Evolutionary conservation across 352 stramenopile genomes (phyloP).

Genomic region (Globisporangium uncinulatum): DNA sequence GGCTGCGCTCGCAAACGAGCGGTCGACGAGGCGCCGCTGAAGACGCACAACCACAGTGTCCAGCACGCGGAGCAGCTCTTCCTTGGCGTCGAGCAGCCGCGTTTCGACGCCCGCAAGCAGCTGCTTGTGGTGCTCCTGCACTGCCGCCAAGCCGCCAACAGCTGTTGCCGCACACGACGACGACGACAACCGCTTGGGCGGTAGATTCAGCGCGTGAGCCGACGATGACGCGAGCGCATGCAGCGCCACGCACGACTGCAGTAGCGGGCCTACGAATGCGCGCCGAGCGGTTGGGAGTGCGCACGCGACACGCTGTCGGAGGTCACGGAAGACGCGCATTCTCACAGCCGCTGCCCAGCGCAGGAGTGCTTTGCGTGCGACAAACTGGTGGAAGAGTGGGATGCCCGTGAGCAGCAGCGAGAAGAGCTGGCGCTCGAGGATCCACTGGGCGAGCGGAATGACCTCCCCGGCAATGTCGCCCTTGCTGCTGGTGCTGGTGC

Average conservation of each 20-base stretch:
- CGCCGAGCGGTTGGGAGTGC: constrained; percentile 32
- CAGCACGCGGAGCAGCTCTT: constrained; percentile 39
- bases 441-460: constrained; percentile 61
- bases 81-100: constrained; percentile 61
- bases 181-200: constrained; percentile 14
- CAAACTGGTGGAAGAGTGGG: constrained; percentile 70
- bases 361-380: constrained; percentile 50
- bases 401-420: constrained; percentile 59
- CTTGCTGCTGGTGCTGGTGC: neutral
- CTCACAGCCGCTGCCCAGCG: constrained; percentile 35
- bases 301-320: constrained; percentile 25
- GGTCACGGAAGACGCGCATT: constrained; percentile 33
- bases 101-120: constrained; percentile 34
- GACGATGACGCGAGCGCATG: constrained; percentile 33
- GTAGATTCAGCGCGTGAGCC: constrained; percentile 36
- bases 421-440: constrained; percentile 75
- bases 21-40: constrained; percentile 16
- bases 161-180: neutral
- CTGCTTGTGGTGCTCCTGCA: constrained; percentile 48
- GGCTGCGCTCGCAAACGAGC: constrained; percentile 25
- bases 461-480: constrained; percentile 36
- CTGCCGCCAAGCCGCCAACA: constrained; percentile 14
- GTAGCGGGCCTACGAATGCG: constrained; percentile 33
- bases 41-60: constrained; percentile 51
- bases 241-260: constrained; percentile 31